These are phyloP conservation scores for Helianthus annuus DNA, from an alignment of 129 eudicot genomes.

Conservation along the genomic window HanXRQr2.0-SUNRISE NC_035446.2:133858855-133859354, in stretches of 20 bases:
- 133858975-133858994: not conserved
- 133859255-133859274: no score
- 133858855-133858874: not conserved
- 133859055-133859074: not conserved
- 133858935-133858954: conserved; percentile 19
- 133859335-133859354: no score
- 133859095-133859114: not conserved
- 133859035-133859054: not conserved
- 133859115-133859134: conserved; percentile 8
- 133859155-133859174: not conserved
- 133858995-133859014: conserved; percentile 14
- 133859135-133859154: not conserved
- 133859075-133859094: not conserved
- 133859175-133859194: no score
- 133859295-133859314: no score
- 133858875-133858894: no score
- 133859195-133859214: no score
- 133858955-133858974: conserved; percentile 26
- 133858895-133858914: not conserved
- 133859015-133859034: conserved; percentile 16
- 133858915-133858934: conserved; percentile 9
- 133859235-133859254: no score
- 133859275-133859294: no score
- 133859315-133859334: no score
- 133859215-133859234: no score